These are phyloP conservation scores for Amphibolis antarctica DNA, from an alignment of 106 monocot genomes.

Conservation along the genomic window DNA sequence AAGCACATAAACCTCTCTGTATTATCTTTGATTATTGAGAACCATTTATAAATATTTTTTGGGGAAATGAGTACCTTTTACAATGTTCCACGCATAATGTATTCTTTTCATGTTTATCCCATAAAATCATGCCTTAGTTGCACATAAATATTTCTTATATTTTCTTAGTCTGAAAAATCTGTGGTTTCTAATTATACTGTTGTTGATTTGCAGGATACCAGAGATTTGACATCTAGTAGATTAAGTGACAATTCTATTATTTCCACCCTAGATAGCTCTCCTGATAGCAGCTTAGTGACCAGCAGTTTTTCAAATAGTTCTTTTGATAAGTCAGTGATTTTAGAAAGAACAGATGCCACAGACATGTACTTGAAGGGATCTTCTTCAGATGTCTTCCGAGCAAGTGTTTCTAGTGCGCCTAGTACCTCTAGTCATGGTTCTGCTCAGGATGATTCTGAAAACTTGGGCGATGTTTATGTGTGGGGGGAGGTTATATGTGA, in stretches of 20 bases:
- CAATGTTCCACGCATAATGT: background rate
- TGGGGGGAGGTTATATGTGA: conserved; percentile 81
- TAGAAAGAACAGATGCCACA: conserved; percentile 55
- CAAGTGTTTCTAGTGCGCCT: conserved; percentile 73
- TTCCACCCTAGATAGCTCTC: conserved; percentile 33
- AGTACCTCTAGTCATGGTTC: conserved; percentile 88
- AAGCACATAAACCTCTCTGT: no score
- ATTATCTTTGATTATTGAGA: no score
- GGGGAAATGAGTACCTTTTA: background rate
- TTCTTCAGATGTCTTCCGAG: conserved; percentile 60
- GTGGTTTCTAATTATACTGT: background rate
- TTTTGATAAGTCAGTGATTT: conserved; percentile 16
- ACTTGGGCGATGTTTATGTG: conserved; percentile 60
- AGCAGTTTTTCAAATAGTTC: conserved; percentile 1
- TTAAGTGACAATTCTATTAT: conserved; percentile 38
- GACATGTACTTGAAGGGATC: conserved; percentile 55
- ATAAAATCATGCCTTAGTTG: background rate
- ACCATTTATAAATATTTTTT: no score
- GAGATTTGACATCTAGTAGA: conserved; percentile 51
- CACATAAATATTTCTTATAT: background rate
- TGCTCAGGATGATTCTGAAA: conserved; percentile 64
- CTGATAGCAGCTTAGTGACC: conserved; percentile 28
- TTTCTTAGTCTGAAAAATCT: background rate
- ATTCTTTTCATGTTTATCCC: background rate
- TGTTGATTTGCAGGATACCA: conserved; percentile 32